Conservation (phyloP, 352 stramenopile genomes). For the Phytophthora citrophthora region DNA sequence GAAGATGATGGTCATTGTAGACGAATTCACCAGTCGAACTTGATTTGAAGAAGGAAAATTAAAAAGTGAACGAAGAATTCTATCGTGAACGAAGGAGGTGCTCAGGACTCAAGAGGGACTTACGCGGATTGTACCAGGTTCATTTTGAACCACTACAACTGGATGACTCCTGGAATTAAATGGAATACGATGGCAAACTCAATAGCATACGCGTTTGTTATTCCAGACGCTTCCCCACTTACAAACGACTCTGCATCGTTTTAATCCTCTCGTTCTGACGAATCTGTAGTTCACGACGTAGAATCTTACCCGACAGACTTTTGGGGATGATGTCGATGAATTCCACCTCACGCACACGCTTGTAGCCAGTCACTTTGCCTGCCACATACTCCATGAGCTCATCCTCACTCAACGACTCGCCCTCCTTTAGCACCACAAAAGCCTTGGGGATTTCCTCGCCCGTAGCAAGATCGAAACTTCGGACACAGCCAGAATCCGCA, state of each 20-base stretch:
- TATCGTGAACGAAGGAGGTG: neutral
- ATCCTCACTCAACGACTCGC: slow-evolving; percentile 52
- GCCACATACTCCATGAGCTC: slow-evolving; percentile 87
- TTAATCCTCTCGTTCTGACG: slow-evolving; percentile 44
- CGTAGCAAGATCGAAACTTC: slow-evolving; percentile 51
- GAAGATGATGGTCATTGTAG: slow-evolving; percentile 45
- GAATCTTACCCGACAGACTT: slow-evolving; percentile 92
- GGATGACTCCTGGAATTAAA: neutral
- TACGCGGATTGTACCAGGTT: slow-evolving; percentile 2
- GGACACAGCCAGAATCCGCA: slow-evolving; percentile 55
- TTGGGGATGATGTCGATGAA: slow-evolving; percentile 93
- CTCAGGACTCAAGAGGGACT: neutral
- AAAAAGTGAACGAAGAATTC: slow-evolving; percentile 18
- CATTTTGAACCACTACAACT: neutral
- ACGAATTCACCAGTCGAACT: slow-evolving; percentile 10
- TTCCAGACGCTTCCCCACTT: slow-evolving; percentile 1
- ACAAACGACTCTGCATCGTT: slow-evolving; percentile 31
- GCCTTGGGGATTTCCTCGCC: slow-evolving; percentile 91
- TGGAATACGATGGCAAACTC: neutral
- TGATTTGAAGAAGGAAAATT: slow-evolving; percentile 10
- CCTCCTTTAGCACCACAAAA: slow-evolving; percentile 86
- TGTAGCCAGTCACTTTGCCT: slow-evolving; percentile 81
- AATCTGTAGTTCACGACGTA: slow-evolving; percentile 80
- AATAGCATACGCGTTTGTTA: neutral
- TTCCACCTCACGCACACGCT: slow-evolving; percentile 87